phyloP scores from a whole-genome alignment of 805 yeast genomes.

The Monosporozyma unispora region DNA sequence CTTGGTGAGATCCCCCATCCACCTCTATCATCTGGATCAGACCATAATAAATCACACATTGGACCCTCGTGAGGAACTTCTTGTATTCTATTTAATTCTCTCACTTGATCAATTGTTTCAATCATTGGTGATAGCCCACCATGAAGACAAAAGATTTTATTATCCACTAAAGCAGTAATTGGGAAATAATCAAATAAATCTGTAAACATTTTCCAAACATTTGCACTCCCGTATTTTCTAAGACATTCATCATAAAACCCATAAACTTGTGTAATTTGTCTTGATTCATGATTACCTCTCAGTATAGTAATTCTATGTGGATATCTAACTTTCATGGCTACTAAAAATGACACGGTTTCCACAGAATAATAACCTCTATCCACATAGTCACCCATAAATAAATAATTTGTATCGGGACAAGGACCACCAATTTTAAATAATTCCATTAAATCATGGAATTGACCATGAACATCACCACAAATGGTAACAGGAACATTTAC shows the following conservation, averaged over 20 bases:
- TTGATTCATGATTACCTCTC: slow-evolving; percentile 91
- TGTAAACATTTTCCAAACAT: slow-evolving; percentile 88
- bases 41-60: slow-evolving; percentile 94
- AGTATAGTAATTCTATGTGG: slow-evolving; percentile 86
- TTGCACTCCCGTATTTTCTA: slow-evolving; percentile 85
- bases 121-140: slow-evolving; percentile 95
- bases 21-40: slow-evolving; percentile 95
- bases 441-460: slow-evolving; percentile 90
- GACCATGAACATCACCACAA: slow-evolving; percentile 96
- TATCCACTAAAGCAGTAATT: slow-evolving; percentile 85
- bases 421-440: slow-evolving; percentile 90
- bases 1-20: slow-evolving; percentile 98
- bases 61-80: slow-evolving; percentile 98
- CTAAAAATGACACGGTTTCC: slow-evolving; percentile 81
- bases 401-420: slow-evolving; percentile 81
- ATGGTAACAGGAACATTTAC: slow-evolving; percentile 93
- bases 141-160: slow-evolving; percentile 83
- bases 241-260: slow-evolving; percentile 94
- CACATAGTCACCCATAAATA: slow-evolving; percentile 88
- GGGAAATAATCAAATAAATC: slow-evolving; percentile 91
- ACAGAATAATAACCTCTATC: slow-evolving; percentile 78
- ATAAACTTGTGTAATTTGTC: slow-evolving; percentile 93
- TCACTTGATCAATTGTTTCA: slow-evolving; percentile 84
- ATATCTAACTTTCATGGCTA: slow-evolving; percentile 86
- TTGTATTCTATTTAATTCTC: slow-evolving; percentile 83